These are phyloP conservation scores for Neofusicoccum parvum DNA, from an alignment of 2,329 filamentous ascomycete genomes.

Conservation along the genomic window DNA sequence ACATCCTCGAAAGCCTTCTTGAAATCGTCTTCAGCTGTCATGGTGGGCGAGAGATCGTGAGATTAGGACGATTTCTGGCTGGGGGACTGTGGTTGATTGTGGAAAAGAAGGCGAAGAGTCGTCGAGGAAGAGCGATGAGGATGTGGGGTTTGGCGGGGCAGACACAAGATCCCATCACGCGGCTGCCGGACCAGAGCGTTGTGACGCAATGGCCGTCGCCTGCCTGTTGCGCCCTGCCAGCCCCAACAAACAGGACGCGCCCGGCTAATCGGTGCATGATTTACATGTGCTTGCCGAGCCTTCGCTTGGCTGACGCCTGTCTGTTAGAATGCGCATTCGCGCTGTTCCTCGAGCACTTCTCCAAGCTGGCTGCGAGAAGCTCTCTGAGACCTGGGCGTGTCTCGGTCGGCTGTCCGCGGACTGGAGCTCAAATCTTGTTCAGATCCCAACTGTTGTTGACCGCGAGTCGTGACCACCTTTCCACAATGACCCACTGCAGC, in stretches of 20 bases:
- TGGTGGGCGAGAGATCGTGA: conserved; percentile 17
- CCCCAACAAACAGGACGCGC: conserved; percentile 4
- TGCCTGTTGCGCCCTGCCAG: not conserved
- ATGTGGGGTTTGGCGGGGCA: conserved; percentile 18
- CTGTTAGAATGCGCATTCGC: too few species aligned
- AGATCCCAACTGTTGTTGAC: too few species aligned
- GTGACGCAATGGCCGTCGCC: conserved; percentile 12
- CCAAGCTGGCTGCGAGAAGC: too few species aligned
- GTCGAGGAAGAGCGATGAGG: not conserved
- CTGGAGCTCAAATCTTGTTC: too few species aligned
- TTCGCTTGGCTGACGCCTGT: not conserved
- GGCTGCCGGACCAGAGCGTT: not conserved
- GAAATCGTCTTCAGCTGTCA: conserved; percentile 34
- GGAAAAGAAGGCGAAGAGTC: not conserved
- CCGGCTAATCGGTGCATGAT: conserved; percentile 14
- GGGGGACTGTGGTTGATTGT: not conserved
- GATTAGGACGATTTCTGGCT: not conserved
- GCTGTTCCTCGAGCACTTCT: too few species aligned
- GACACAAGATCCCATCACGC: conserved; percentile 1
- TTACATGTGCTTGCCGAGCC: conserved; percentile 2
- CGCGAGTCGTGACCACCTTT: not conserved
- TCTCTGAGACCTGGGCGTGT: too few species aligned
- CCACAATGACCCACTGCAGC: not conserved
- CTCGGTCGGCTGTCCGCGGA: too few species aligned
- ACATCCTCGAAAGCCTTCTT: conserved; percentile 35